Evolutionary conservation across 805 yeast species (phyloP).

Genomic region (Pichia deserticola): DNA sequence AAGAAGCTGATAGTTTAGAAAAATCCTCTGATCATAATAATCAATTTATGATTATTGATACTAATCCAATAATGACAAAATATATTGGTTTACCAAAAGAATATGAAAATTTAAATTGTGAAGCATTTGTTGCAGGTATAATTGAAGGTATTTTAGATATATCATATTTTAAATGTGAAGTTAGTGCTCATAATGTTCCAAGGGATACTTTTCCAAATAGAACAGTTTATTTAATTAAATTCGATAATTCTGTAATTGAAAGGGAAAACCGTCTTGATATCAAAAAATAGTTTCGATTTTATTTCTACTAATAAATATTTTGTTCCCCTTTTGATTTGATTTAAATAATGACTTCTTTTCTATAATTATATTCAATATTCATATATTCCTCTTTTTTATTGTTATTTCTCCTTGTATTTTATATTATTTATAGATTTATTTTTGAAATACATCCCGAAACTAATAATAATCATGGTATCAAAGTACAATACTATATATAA

Average conservation of each 20-base stretch:
- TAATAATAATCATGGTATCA: too few relatives aligned
- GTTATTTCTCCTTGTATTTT: too few relatives aligned
- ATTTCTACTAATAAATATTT: too few relatives aligned
- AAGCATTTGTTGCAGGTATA: conserved; percentile 79
- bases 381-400: too few relatives aligned
- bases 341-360: too few relatives aligned
- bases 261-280: conserved; percentile 34
- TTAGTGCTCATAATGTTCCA: conserved; percentile 77
- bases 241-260: conserved; percentile 48
- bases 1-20: conserved; percentile 46
- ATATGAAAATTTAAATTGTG: conserved; percentile 67
- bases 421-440: too few relatives aligned
- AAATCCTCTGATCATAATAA: conserved; percentile 49
- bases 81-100: conserved; percentile 76
- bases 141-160: conserved; percentile 76
- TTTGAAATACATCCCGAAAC: too few relatives aligned
- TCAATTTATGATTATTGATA: conserved; percentile 73
- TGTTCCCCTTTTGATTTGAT: too few relatives aligned
- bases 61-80: conserved; percentile 60
- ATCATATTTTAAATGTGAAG: conserved; percentile 63
- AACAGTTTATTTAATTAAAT: conserved; percentile 71
- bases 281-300: background rate
- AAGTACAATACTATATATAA: too few relatives aligned
- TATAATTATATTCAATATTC: too few relatives aligned
- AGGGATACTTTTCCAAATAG: conserved; percentile 45